phyloP scores from a whole-genome alignment of 202 grass and related monocot genomes.

The Cymbopogon flexuosus region DNA sequence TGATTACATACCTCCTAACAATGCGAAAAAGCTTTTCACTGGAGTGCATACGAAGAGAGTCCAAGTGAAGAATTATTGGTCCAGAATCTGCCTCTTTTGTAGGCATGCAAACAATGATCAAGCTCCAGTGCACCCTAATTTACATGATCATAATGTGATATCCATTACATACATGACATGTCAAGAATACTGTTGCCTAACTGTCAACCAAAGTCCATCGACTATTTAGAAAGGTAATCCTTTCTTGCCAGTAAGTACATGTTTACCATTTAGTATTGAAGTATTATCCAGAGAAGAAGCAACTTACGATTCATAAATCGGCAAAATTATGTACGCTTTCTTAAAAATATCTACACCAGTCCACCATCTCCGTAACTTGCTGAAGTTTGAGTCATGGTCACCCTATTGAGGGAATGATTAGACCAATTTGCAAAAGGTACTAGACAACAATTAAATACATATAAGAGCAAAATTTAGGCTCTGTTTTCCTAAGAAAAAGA shows the following conservation, averaged over 20 bases:
- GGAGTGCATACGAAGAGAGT: slow-evolving; percentile 68
- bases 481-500: not conserved
- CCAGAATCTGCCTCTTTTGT: slow-evolving; percentile 51
- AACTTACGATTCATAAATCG: slow-evolving; percentile 71
- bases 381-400: slow-evolving; percentile 32
- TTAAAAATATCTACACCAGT: slow-evolving; percentile 63
- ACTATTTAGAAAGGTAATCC: slow-evolving; percentile 18
- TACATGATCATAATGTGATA: slow-evolving; percentile 17
- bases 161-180: slow-evolving; percentile 11
- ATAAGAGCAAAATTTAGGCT: not conserved
- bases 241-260: slow-evolving; percentile 2
- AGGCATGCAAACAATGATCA: slow-evolving; percentile 81
- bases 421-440: slow-evolving; percentile 11
- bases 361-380: slow-evolving; percentile 70
- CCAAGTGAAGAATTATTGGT: slow-evolving; percentile 80
- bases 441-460: not conserved
- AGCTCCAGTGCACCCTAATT: slow-evolving; percentile 89
- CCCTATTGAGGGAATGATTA: slow-evolving; percentile 35
- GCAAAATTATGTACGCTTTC: slow-evolving; percentile 71
- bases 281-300: slow-evolving; percentile 19
- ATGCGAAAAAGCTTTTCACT: slow-evolving; percentile 54
- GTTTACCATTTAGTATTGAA: slow-evolving; percentile 8
- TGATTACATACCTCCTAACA: slow-evolving; percentile 46
- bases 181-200: not conserved
- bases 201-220: slow-evolving; percentile 11